Evolutionary conservation across 768 basidiomycete genomes (phyloP).

Genomic region (Trichaptum fuscoviolaceum): DNA sequence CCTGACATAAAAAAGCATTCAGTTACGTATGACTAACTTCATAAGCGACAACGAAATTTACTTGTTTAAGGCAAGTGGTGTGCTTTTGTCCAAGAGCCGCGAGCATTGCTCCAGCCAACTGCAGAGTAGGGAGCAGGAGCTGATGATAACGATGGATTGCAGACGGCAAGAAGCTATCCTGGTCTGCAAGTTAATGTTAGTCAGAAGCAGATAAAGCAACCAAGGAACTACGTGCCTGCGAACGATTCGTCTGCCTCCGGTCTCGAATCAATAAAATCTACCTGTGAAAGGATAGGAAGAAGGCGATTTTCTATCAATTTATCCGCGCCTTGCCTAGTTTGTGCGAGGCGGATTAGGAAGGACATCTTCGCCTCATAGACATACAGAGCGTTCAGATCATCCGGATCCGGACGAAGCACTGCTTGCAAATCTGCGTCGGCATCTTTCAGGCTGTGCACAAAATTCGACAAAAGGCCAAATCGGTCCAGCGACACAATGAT

Average conservation of each 20-base stretch:
- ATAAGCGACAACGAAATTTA: constrained; percentile 21
- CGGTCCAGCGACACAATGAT: constrained; percentile 55
- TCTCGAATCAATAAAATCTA: constrained; percentile 81
- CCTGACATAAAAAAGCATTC: constrained; percentile 36
- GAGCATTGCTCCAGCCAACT: constrained; percentile 72
- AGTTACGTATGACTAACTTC: constrained; percentile 1
- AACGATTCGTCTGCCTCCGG: constrained; percentile 81
- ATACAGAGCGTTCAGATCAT: constrained; percentile 85
- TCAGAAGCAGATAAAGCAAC: constrained; percentile 3
- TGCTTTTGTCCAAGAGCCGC: constrained; percentile 73
- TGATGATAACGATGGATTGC: constrained; percentile 90
- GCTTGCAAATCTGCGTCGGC: constrained; percentile 67
- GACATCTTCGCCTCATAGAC: constrained; percentile 96
- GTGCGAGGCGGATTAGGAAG: constrained; percentile 77
- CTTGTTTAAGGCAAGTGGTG: constrained; percentile 64
- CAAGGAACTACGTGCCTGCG: constrained; percentile 51
- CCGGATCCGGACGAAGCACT: constrained; percentile 86
- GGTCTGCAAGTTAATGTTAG: constrained; percentile 41
- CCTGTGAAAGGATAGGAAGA: constrained; percentile 68
- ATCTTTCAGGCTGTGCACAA: constrained; percentile 82
- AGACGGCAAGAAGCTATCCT: constrained; percentile 82
- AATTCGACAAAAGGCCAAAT: constrained; percentile 75
- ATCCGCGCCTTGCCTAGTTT: constrained; percentile 81
- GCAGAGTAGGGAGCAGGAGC: constrained; percentile 79
- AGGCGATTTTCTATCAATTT: constrained; percentile 74